Conservation (phyloP, 352 stramenopile genomes). For the Saprolegnia diclina region DNA sequence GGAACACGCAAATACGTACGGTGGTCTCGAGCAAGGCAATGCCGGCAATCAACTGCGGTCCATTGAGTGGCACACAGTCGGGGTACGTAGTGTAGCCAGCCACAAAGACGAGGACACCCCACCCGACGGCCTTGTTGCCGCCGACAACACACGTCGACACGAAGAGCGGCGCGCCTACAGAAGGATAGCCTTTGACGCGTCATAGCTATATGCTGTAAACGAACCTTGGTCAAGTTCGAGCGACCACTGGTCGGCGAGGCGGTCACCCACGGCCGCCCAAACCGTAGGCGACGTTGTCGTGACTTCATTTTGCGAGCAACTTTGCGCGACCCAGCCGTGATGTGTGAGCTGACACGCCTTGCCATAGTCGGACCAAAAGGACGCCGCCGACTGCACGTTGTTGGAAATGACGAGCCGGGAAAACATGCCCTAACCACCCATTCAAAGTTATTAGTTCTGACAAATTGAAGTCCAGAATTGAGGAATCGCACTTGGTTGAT, state of each 20-base stretch:
- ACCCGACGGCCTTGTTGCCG: conserved; percentile 18
- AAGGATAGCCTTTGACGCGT: not conserved
- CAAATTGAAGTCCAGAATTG: too few relatives aligned
- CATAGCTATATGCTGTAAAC: not conserved
- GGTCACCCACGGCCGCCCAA: not conserved
- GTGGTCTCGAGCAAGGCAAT: conserved; percentile 21
- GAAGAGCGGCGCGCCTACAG: not conserved
- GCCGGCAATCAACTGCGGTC: conserved; percentile 1
- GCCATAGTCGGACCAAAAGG: conserved; percentile 12
- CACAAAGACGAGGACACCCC: conserved; percentile 15
- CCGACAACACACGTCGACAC: conserved; percentile 20
- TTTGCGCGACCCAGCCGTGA: not conserved
- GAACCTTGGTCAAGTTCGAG: conserved; percentile 7
- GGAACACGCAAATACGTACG: not conserved
- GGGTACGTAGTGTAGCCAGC: conserved; percentile 17
- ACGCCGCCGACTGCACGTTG: not conserved
- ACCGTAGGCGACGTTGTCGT: not conserved
- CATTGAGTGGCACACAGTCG: not conserved
- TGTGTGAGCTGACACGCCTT: not conserved
- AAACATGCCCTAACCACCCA: conserved; percentile 25
- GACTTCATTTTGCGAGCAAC: conserved; percentile 7
- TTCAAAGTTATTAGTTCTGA: too few relatives aligned
- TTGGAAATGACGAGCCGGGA: conserved; percentile 10
- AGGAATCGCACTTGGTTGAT: not conserved
- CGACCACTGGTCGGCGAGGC: conserved; percentile 16